Evolutionary conservation across 2,329 filamentous ascomycete species (phyloP).

Genomic region (Epichloe baconii): DNA sequence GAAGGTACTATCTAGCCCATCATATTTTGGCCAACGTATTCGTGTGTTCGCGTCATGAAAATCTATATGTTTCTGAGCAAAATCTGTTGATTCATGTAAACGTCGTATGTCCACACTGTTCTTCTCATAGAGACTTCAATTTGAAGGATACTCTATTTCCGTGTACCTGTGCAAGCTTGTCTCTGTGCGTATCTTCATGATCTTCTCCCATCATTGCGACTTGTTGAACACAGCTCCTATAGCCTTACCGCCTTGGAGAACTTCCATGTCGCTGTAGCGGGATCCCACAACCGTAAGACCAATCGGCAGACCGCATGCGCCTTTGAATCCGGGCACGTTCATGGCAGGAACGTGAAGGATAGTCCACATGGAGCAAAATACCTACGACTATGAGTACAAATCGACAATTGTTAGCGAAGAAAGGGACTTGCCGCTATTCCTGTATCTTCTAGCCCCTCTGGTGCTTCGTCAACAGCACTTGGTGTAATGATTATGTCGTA

Average conservation of each 20-base stretch:
- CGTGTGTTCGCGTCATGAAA: too few relatives aligned
- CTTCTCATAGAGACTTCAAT: too few relatives aligned
- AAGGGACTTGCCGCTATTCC: slow-evolving; percentile 37
- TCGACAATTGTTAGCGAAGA: background rate
- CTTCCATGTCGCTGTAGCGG: slow-evolving; percentile 31
- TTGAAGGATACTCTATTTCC: too few relatives aligned
- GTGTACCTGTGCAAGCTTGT: too few relatives aligned
- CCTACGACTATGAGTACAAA: slow-evolving; percentile 1
- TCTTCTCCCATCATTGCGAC: background rate
- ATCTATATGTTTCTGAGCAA: too few relatives aligned
- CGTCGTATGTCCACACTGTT: too few relatives aligned
- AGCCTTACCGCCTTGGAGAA: slow-evolving; percentile 28
- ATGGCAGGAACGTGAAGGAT: slow-evolving; percentile 47
- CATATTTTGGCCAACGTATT: too few relatives aligned
- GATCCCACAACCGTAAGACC: slow-evolving; percentile 40
- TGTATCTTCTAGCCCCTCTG: slow-evolving; percentile 36
- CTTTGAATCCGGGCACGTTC: slow-evolving; percentile 51
- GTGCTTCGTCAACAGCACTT: slow-evolving; percentile 46
- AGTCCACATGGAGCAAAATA: slow-evolving; percentile 12
- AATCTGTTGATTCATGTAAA: too few relatives aligned
- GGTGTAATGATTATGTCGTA: slow-evolving; percentile 46
- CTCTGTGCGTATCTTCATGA: background rate
- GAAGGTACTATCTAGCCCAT: slow-evolving; percentile 1
- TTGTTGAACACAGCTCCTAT: slow-evolving; percentile 21
- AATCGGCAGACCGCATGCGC: slow-evolving; percentile 40